Base-by-base conservation (phyloP, 768 basidiomycete genomes). In the Phylloporus sp. region DNA sequence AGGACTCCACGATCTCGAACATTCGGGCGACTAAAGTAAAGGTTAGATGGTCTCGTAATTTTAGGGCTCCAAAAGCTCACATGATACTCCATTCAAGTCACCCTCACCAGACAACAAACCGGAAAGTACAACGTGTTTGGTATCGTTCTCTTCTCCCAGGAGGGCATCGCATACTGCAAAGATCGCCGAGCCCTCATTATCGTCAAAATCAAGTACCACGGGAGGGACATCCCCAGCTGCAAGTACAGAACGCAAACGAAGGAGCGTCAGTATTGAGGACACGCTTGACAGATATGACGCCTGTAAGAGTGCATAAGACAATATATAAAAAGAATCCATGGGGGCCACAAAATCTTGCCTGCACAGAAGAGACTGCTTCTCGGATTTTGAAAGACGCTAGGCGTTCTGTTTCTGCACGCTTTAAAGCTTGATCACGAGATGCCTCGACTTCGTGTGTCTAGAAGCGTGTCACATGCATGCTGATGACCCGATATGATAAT, bases 361-460 rank as follows among this genome's bases (percentile, higher is more conserved):
- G 74, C 16, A 84, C 76, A 35, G 74, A 75, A 45, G 78, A 71
- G 44, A 88, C 72, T 42, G 83, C 82, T 5, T 77, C 70, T 31
- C 77, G 70, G 43, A 86, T 66, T 55, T 80, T 80, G 38, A 76
- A 70, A 53, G 78, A 77, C 57, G 85, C 81, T 16, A 71, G 71
- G 57, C 76, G 79, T 48, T 84, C 83, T 22, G 73, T 72, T 59
- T 86, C 83, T 39, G 70, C 72, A 52, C 78, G 78, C 64, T 81
- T 82, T 41, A 64, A 60, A 12, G 79, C 72, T 23, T 81, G 60
- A 57, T 88, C 82, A 39, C 79, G 80, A 1, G 72, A 75, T 15
- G 80, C 59, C 55, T 88, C 87, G 1, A 78, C 72, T 70, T 91
- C 89, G 57, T 85, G 74, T 38, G 67, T 67, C 89, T 91, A 56